Conservation (phyloP, 345 rosid species). For the Balakata baccata region DNA sequence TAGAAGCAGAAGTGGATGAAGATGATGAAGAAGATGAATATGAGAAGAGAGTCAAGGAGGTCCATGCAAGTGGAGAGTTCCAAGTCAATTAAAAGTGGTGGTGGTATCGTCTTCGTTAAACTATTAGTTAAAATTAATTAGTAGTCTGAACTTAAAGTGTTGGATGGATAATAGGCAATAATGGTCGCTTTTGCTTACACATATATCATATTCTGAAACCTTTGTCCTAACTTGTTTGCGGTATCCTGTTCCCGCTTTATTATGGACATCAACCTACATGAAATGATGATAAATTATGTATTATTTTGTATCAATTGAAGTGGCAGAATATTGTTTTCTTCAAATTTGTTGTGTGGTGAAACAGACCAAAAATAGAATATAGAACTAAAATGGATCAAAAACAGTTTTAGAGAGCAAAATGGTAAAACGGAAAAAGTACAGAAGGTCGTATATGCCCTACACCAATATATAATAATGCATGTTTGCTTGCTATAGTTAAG, state of each 20-base stretch:
- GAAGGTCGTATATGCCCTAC: no score
- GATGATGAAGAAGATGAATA: slow-evolving; percentile 93
- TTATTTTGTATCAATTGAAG: not conserved
- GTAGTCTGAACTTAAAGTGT: slow-evolving; percentile 16
- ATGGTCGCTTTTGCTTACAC: not conserved
- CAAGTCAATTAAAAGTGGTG: slow-evolving; percentile 37
- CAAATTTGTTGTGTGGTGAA: no score
- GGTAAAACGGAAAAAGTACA: no score
- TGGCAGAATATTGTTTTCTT: no score
- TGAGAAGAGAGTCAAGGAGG: slow-evolving; percentile 83
- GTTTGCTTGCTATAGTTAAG: not conserved
- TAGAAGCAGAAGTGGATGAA: slow-evolving; percentile 56
- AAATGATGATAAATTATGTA: not conserved
- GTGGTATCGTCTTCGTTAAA: not conserved
- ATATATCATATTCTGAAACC: not conserved
- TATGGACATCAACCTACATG: not conserved
- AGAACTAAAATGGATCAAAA: no score
- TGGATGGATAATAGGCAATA: slow-evolving; percentile 6
- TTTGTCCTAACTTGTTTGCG: not conserved
- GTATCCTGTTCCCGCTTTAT: not conserved
- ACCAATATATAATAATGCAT: not conserved
- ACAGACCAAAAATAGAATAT: no score
- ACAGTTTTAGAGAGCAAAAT: no score
- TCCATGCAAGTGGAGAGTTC: slow-evolving; percentile 75
- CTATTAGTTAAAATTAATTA: slow-evolving; percentile 9